phyloP scores from a whole-genome alignment of 257 asterid genomes.

The Solanum tarijense region DNA sequence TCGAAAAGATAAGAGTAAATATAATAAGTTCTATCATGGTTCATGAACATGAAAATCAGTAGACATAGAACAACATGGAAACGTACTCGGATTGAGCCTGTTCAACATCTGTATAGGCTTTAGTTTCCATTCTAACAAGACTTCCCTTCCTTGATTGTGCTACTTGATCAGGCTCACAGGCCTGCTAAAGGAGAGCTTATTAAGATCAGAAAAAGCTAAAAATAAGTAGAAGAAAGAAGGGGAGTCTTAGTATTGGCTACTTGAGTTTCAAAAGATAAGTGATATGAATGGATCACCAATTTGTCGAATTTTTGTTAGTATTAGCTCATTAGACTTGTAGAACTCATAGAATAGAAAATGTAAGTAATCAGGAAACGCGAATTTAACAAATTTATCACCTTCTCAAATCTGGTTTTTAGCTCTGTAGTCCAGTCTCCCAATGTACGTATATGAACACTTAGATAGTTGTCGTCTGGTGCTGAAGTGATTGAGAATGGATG shows the following conservation, averaged over 20 bases:
- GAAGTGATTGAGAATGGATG: conserved; percentile 96
- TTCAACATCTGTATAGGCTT: conserved; percentile 28
- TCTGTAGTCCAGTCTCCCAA: conserved; percentile 93
- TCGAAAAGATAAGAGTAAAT: background rate
- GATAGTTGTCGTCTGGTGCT: conserved; percentile 77
- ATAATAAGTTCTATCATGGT: conserved; percentile 3
- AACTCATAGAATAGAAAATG: background rate
- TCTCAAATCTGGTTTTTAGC: conserved; percentile 48
- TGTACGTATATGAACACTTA: conserved; percentile 79
- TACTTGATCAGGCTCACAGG: conserved; percentile 39
- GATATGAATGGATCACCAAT: background rate
- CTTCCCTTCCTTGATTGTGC: conserved; percentile 36
- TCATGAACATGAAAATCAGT: background rate
- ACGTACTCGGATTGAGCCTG: conserved; percentile 41
- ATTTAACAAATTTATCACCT: conserved; percentile 26
- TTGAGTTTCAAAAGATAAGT: background rate
- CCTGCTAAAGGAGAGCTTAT: conserved; percentile 29
- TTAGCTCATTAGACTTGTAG: background rate
- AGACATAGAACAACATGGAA: background rate
- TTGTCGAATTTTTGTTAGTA: background rate
- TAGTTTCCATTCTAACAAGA: conserved; percentile 65
- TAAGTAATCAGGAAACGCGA: background rate
- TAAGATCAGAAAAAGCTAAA: background rate
- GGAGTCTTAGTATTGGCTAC: background rate
- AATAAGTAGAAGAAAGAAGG: background rate